A percentile compares a stretch with the other conserved stretches of the same genome.
Conservation (phyloP, 768 basidiomycete species). For the Lanmaoa rubissima region DNA sequence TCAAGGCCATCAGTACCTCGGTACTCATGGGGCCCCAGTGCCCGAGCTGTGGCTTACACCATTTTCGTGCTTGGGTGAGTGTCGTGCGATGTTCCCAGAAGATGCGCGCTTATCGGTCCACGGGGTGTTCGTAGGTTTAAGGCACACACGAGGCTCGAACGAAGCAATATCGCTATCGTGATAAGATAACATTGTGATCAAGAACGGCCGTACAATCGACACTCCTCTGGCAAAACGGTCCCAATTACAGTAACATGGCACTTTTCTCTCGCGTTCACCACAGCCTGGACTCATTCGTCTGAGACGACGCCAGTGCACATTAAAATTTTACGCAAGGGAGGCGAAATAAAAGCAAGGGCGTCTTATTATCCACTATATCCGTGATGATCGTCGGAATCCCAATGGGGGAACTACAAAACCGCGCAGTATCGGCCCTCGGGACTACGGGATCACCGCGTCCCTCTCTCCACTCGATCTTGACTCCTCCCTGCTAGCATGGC, state of each 20-base stretch:
- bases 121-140: background rate
- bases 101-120: background rate
- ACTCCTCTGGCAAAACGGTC: background rate
- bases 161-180: background rate
- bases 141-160: background rate
- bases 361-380: background rate
- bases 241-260: background rate
- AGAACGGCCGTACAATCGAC: no score
- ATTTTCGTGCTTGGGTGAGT: background rate
- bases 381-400: conserved; percentile 8
- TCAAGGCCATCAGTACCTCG: background rate
- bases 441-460: background rate
- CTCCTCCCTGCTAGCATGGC: conserved; percentile 11
- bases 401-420: conserved; percentile 14
- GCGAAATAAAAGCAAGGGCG: background rate
- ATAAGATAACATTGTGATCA: background rate
- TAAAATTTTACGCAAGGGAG: background rate
- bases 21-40: background rate
- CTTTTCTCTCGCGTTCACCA: background rate
- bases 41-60: background rate
- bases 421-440: background rate
- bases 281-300: background rate
- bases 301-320: background rate
- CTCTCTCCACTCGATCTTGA: background rate
- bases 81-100: background rate